Conservation (phyloP, 441 rosid species). For the Cnidoscolus chayamansa region DNA sequence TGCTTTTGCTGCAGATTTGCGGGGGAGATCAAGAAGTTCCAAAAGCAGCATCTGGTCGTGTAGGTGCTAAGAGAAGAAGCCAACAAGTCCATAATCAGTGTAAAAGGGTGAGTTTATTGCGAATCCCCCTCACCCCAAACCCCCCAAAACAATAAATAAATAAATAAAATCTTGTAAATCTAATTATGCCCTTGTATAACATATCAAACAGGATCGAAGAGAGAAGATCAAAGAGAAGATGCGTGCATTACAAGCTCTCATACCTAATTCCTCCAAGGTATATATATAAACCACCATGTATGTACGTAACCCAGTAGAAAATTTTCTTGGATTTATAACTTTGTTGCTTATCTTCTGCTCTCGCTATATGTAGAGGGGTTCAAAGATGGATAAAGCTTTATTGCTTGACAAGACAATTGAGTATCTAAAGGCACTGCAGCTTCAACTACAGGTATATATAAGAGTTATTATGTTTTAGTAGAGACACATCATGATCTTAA, state of each 20-base stretch:
- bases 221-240: slow-evolving; percentile 81
- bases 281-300: neutral
- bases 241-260: slow-evolving; percentile 69
- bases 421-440: slow-evolving; percentile 64
- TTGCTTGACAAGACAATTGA: slow-evolving; percentile 72
- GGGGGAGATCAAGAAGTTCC: slow-evolving; percentile 36
- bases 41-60: slow-evolving; percentile 32
- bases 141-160: too few relatives aligned
- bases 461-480: too few relatives aligned
- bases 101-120: slow-evolving; percentile 46
- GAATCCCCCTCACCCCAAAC: too few relatives aligned
- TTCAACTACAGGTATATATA: slow-evolving; percentile 58
- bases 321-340: neutral
- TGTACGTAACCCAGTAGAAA: neutral
- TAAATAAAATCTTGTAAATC: neutral
- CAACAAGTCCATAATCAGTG: slow-evolving; percentile 63
- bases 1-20: slow-evolving; percentile 32
- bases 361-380: neutral
- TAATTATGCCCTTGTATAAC: neutral
- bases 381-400: slow-evolving; percentile 62
- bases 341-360: neutral
- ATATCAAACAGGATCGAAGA: slow-evolving; percentile 59
- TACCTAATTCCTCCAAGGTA: slow-evolving; percentile 85
- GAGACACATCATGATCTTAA: neutral
- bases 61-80: slow-evolving; percentile 44